Evolutionary conservation across 257 asterid genomes (phyloP), one percentile per base, ranked within the genome.

Genomic region (Knoxia roxburghii): DNA sequence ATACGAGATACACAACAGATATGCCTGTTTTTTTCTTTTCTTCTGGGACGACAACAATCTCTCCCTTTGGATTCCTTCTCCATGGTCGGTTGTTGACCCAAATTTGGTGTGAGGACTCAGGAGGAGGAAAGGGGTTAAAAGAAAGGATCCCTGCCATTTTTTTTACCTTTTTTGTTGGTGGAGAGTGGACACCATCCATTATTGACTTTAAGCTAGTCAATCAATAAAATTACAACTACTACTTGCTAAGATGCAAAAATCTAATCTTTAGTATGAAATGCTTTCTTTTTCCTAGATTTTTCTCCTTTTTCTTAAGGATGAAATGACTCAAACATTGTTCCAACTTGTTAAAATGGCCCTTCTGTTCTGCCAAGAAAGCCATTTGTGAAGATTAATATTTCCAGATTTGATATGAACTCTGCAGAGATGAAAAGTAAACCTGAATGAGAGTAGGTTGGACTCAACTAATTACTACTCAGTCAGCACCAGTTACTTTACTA

Each of bases 41-140:
- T n/a, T 21, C 9, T 39, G 0, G 52, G 30, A 11, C 29, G 12
- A 4, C n/a, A 23, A n/a, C 53, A 1, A 46, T 11, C 15, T 3
- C 15, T 24, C 48, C 12, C 81, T 55, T 78, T 39, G 80, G 85
- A 78, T 79, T 80, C 83, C 61, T 48, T 70, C 52, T 58, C 69
- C 64, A 13, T 23, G 27, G 30, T 6, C 4, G 43, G 43, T 48
- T 67, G 76, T 61, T 24, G 65, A 63, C 75, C 83, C 80, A 72
- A 79, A 82, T 60, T 33, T 10, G 40, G 20, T 72, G 61, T 65
- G 23, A 17, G 37, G 50, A 78, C n/a, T n/a, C n/a, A 35, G 32
- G 52, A 68, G 61, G 48, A 37, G 9, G 57, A 61, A 64, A 67
- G 7, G n/a, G n/a, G n/a, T n/a, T n/a, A 55, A 18, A 73, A 14